Conservation (phyloP, 2,329 filamentous ascomycete genomes). For the Colletotrichum magnum region DNA sequence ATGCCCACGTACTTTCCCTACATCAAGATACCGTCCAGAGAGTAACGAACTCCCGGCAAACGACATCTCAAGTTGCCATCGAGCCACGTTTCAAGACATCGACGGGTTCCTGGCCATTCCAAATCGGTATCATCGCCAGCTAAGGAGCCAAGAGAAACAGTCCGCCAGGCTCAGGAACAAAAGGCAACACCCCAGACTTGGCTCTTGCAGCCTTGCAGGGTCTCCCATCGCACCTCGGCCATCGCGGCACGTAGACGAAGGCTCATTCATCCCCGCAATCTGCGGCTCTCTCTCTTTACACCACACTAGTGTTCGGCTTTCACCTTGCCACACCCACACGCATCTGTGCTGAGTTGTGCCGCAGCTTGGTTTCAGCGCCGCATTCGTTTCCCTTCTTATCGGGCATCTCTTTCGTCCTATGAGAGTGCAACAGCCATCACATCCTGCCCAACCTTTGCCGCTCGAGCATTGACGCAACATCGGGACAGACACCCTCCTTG, state of each 20-base stretch:
- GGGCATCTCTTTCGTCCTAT: conserved; percentile 29
- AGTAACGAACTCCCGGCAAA: conserved; percentile 19
- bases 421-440: conserved; percentile 9
- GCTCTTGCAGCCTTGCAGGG: conserved; percentile 25
- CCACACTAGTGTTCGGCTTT: conserved; percentile 7
- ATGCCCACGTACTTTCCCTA: too few species aligned
- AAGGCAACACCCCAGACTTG: conserved; percentile 26
- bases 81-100: conserved; percentile 36
- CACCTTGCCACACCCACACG: conserved; percentile 35
- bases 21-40: conserved; percentile 1
- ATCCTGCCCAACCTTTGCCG: conserved; percentile 11
- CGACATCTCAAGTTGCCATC: conserved; percentile 37
- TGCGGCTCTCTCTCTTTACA: conserved; percentile 12
- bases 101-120: conserved; percentile 25
- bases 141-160: conserved; percentile 26
- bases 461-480: conserved; percentile 30
- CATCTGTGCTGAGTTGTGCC: conserved; percentile 41
- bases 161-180: conserved; percentile 13
- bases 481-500: conserved; percentile 27
- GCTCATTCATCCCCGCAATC: conserved; percentile 25
- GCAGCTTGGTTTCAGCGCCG: conserved; percentile 40
- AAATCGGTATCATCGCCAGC: conserved; percentile 9
- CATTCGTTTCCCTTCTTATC: conserved; percentile 38
- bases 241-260: conserved; percentile 16
- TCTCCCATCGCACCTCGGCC: conserved; percentile 28